Conservation (phyloP, 352 stramenopile genomes). For the Elongisporangium senticosum region DNA sequence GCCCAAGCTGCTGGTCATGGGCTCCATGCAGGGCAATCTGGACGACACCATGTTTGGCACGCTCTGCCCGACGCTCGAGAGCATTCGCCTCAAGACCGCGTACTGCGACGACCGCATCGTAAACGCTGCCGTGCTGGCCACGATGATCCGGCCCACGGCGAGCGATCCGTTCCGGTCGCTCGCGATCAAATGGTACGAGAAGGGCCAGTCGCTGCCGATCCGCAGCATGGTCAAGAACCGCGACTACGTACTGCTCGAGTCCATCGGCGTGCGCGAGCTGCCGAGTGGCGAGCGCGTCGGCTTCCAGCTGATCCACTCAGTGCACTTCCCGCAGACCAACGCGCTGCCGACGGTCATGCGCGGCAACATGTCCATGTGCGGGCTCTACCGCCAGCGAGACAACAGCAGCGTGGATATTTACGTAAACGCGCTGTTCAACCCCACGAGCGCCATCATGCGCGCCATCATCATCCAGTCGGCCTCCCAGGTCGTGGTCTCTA, state of each 20-base stretch:
- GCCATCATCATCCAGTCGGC: conserved; percentile 11
- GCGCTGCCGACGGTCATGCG: conserved; percentile 19
- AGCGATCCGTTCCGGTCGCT: conserved; percentile 25
- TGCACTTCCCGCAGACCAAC: conserved; percentile 25
- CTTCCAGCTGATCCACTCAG: conserved; percentile 54
- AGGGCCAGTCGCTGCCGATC: conserved; percentile 19
- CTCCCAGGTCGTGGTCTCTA: conserved; percentile 14
- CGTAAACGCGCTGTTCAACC: conserved; percentile 16
- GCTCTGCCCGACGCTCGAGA: conserved; percentile 20
- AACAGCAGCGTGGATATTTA: conserved; percentile 11
- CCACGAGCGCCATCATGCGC: conserved; percentile 18
- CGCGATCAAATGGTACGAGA: conserved; percentile 33
- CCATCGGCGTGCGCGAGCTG: conserved; percentile 28
- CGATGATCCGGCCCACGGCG: conserved; percentile 17
- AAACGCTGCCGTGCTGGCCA: conserved; percentile 21
- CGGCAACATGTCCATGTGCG: conserved; percentile 39
- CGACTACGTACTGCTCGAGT: conserved; percentile 53
- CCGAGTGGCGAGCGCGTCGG: conserved; percentile 34
- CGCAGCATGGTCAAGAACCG: conserved; percentile 30
- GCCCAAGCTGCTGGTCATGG: conserved; percentile 24
- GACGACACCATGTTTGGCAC: conserved; percentile 37
- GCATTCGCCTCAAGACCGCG: conserved; percentile 29
- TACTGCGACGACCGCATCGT: conserved; percentile 25
- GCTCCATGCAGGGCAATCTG: conserved; percentile 26
- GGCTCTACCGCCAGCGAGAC: conserved; percentile 27